Evolutionary conservation across 1,284 basidiomycete genomes (phyloP).

Genomic region (Cryptococcus sp.): DNA sequence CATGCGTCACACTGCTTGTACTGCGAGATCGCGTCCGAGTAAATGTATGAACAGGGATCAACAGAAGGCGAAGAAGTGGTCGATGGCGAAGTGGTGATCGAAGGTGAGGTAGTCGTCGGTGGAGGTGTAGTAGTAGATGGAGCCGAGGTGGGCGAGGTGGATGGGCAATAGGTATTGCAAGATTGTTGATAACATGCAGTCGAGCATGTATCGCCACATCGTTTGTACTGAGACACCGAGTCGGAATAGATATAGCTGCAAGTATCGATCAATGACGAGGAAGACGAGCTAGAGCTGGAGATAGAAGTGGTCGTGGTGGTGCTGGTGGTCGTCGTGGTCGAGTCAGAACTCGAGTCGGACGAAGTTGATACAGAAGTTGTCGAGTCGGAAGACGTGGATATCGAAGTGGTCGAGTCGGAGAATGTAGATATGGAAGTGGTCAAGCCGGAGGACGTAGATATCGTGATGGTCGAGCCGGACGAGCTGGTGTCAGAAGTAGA

Average conservation of each 20-base stretch:
- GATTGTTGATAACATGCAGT: background rate
- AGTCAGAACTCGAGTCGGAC: conserved; percentile 6
- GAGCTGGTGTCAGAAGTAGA: background rate
- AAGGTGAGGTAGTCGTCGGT: background rate
- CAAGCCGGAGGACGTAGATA: conserved; percentile 4
- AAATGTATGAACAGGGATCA: background rate
- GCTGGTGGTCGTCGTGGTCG: conserved; percentile 2
- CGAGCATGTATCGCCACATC: background rate
- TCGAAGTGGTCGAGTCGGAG: conserved; percentile 17
- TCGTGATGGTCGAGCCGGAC: background rate
- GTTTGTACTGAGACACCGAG: background rate
- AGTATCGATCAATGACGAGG: background rate
- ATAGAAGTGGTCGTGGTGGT: conserved; percentile 7
- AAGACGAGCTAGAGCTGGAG: background rate
- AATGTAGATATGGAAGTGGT: conserved; percentile 14
- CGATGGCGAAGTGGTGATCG: background rate
- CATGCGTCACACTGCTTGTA: background rate
- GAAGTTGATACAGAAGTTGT: conserved; percentile 15
- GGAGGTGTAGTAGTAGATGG: background rate
- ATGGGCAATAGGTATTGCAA: background rate
- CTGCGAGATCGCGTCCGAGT: background rate
- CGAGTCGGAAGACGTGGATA: conserved; percentile 19
- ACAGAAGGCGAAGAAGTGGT: background rate
- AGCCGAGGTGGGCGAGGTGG: background rate
- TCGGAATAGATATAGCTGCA: background rate